These are phyloP conservation scores for Calonectria hawksworthii DNA, from an alignment of 2,329 filamentous ascomycete species.

Conservation along the genomic window DNA sequence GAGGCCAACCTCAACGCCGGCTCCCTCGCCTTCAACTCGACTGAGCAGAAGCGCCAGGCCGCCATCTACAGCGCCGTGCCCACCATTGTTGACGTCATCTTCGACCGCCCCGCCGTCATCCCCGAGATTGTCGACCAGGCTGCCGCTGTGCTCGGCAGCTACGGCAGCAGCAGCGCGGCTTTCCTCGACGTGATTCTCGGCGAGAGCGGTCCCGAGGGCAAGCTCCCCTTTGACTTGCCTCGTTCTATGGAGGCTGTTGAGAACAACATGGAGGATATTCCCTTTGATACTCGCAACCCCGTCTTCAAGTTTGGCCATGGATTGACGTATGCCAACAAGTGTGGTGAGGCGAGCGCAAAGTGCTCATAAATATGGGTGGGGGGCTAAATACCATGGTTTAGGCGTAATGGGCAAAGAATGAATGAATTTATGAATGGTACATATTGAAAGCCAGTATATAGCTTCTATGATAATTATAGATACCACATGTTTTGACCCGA, in stretches of 20 bases:
- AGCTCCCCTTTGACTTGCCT: conserved; percentile 50
- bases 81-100: conserved; percentile 58
- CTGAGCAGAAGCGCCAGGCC: conserved; percentile 41
- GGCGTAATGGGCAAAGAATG: neutral
- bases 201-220: conserved; percentile 40
- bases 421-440: neutral
- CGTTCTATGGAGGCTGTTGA: conserved; percentile 56
- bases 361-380: neutral
- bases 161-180: conserved; percentile 53
- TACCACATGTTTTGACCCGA: neutral
- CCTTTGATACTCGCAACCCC: conserved; percentile 43
- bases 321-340: conserved; percentile 13
- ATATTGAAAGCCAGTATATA: neutral
- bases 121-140: conserved; percentile 57
- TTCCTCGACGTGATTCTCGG: conserved; percentile 60
- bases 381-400: neutral
- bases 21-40: conserved; percentile 53
- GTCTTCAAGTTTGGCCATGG: conserved; percentile 45
- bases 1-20: conserved; percentile 52
- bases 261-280: conserved; percentile 40
- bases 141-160: conserved; percentile 55
- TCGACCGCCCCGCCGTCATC: conserved; percentile 57
- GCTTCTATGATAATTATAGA: neutral
- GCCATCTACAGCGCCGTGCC: conserved; percentile 54
- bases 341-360: neutral